Base-by-base conservation (phyloP, 768 basidiomycete genomes). In the Kwoniella dendrophila region DNA sequence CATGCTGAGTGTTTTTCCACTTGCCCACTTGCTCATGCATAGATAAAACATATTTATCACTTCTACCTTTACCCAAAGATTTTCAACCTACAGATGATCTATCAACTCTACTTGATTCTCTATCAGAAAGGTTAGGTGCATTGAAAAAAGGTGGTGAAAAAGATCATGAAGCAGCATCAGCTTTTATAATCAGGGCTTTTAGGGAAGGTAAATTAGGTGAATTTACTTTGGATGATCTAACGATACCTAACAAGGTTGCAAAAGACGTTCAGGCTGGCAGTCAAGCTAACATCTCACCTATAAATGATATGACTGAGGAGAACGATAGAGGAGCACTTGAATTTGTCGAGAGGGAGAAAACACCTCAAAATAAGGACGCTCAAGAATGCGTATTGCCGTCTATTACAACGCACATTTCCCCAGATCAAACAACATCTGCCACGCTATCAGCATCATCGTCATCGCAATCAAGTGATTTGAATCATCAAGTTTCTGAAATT, bases 121-220 rank as follows among this genome's bases (percentile, higher is more conserved):
- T 99, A 32, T 90, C 87, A 0, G 75, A 75, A 40, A 84, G 93
- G 16, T 85, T 95, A 75, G 86, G 89, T n/a, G 90, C 94, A 83
- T 81, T 95, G 20, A 82, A 84, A 66, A 85, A 87, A 63, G 92
- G 93, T 4, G 91, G 88, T 14, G 82, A 86, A 45, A 81, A 83
- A 50, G 89, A 98, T 80, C 73, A 83, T 3, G 77, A 84, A 3
- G 85, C 90, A 24, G 90, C 92, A 8, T 88, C 88, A 3, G 81
- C 82, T 22, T 91, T 88, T 83, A 88, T 97, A 71, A 84, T 98
- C 41, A 83, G 85, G 45, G 91, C 91, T 85, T 99, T 93, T 87
- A 86, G 95, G 41, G 78, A 81, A 20, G 82, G 82, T 24, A 79
- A 72, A 50, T 60, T 79, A 24, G 77, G 78, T 16, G 55, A 69